A percentile compares a stretch with the other conserved stretches of the same genome.
These are phyloP conservation scores for Wickerhamomyces sp. DNA, from an alignment of 1,139 yeast species.

Conservation along the genomic window DNA sequence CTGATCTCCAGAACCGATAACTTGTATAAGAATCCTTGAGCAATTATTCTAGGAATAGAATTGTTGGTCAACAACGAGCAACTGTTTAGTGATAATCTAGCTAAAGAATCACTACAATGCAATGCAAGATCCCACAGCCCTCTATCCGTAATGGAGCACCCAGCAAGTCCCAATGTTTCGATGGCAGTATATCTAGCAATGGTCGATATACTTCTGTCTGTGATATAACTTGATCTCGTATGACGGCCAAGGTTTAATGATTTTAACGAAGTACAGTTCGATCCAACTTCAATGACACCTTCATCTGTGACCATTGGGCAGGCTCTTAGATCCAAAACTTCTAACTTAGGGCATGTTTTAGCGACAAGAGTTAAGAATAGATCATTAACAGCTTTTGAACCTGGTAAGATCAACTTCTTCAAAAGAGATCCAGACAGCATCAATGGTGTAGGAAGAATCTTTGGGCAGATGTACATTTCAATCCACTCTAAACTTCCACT, in stretches of 20 bases:
- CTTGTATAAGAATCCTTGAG: conserved; percentile 48
- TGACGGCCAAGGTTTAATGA: conserved; percentile 79
- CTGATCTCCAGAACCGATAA: conserved; percentile 77
- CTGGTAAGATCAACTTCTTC: conserved; percentile 66
- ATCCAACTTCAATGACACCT: conserved; percentile 64
- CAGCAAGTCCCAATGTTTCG: conserved; percentile 82
- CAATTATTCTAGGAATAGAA: conserved; percentile 61
- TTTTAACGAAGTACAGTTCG: conserved; percentile 50
- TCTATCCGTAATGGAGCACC: conserved; percentile 74
- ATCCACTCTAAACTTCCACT: conserved; percentile 56
- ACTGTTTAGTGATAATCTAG: conserved; percentile 73
- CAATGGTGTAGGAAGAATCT: conserved; percentile 48
- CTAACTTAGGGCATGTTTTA: conserved; percentile 53
- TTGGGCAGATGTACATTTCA: conserved; percentile 83
- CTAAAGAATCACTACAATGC: conserved; percentile 49
- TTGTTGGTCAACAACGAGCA: conserved; percentile 64
- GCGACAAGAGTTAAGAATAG: conserved; percentile 48
- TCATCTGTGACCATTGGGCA: conserved; percentile 76
- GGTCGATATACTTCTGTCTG: conserved; percentile 63
- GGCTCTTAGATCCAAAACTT: conserved; percentile 73
- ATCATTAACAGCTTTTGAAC: conserved; percentile 65
- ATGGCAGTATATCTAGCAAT: conserved; percentile 52
- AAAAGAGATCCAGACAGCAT: conserved; percentile 43
- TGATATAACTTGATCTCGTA: conserved; percentile 58
- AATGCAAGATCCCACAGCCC: conserved; percentile 77